These are phyloP conservation scores for Podaxis sp. DNA, from an alignment of 768 basidiomycete genomes.

Conservation along the genomic window DNA sequence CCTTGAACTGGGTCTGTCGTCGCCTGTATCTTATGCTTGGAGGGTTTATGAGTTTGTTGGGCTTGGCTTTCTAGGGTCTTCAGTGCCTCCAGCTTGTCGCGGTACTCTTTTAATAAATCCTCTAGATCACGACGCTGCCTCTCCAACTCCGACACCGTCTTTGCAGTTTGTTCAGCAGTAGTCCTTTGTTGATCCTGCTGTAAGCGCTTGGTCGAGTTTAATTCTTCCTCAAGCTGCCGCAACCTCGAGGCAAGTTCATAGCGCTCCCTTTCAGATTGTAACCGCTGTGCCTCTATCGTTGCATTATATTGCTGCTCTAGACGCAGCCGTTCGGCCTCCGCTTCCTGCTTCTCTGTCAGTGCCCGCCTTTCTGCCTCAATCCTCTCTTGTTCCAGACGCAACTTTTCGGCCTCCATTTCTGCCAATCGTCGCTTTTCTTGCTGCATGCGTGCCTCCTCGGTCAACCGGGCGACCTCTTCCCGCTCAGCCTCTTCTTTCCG, in stretches of 20 bases:
- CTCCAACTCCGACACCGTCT: conserved; percentile 9
- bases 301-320: conserved; percentile 15
- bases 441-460: conserved; percentile 25
- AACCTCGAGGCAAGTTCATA: conserved; percentile 6
- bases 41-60: neutral
- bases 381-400: conserved; percentile 23
- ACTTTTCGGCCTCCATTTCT: conserved; percentile 23
- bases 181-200: conserved; percentile 17
- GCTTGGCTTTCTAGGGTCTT: neutral
- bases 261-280: conserved; percentile 19
- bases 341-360: conserved; percentile 18
- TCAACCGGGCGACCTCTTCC: conserved; percentile 24
- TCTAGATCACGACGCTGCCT: conserved; percentile 7
- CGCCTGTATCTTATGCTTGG: neutral
- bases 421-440: conserved; percentile 22
- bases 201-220: conserved; percentile 16
- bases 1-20: conserved; percentile 7
- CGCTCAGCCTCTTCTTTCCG: conserved; percentile 22
- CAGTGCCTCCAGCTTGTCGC: neutral
- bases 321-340: conserved; percentile 18
- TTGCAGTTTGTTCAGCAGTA: conserved; percentile 9
- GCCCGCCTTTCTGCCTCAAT: conserved; percentile 21
- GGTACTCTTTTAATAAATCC: conserved; percentile 7
- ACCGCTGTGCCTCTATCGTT: conserved; percentile 22
- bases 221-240: conserved; percentile 11